Conservation (phyloP, 805 yeast genomes). For the Ogataea parapolymorpha region DNA sequence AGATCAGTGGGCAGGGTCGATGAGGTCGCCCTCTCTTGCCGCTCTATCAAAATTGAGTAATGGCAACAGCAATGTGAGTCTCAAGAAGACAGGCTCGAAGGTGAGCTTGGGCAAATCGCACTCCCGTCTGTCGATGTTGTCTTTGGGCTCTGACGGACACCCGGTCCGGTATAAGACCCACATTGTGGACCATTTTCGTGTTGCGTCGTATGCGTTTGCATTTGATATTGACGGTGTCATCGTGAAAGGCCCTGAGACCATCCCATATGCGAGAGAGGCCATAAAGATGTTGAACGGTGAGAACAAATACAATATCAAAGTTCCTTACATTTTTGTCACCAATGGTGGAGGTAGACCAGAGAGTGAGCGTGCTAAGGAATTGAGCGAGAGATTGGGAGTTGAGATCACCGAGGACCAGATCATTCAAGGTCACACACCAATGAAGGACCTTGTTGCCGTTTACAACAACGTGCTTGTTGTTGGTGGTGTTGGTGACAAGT, state of each 20-base stretch:
- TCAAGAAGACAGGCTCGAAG: slow-evolving; percentile 19
- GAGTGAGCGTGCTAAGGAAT: slow-evolving; percentile 64
- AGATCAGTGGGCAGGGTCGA: slow-evolving; percentile 60
- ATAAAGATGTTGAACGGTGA: slow-evolving; percentile 70
- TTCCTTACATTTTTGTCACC: slow-evolving; percentile 82
- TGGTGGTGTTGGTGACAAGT: slow-evolving; percentile 84
- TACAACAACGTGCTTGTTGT: slow-evolving; percentile 78
- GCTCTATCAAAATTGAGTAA: slow-evolving; percentile 22
- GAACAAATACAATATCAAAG: slow-evolving; percentile 71
- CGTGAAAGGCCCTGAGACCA: slow-evolving; percentile 78
- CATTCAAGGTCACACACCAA: slow-evolving; percentile 92
- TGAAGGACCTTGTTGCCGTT: slow-evolving; percentile 70
- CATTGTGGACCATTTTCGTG: slow-evolving; percentile 65
- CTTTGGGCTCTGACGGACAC: slow-evolving; percentile 29
- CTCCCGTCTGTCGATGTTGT: slow-evolving; percentile 27
- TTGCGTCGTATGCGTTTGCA: slow-evolving; percentile 84
- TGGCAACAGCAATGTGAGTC: slow-evolving; percentile 19
- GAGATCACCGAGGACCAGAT: slow-evolving; percentile 73
- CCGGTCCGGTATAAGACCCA: slow-evolving; percentile 43
- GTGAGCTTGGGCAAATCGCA: slow-evolving; percentile 21
- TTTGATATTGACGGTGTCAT: slow-evolving; percentile 93
- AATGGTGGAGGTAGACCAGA: slow-evolving; percentile 93
- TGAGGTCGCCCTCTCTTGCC: slow-evolving; percentile 24
- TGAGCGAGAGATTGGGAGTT: slow-evolving; percentile 56
- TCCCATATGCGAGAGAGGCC: slow-evolving; percentile 77